phyloP scores from a whole-genome alignment of 768 basidiomycete species.

The Phlegmacium glaucopus region DNA sequence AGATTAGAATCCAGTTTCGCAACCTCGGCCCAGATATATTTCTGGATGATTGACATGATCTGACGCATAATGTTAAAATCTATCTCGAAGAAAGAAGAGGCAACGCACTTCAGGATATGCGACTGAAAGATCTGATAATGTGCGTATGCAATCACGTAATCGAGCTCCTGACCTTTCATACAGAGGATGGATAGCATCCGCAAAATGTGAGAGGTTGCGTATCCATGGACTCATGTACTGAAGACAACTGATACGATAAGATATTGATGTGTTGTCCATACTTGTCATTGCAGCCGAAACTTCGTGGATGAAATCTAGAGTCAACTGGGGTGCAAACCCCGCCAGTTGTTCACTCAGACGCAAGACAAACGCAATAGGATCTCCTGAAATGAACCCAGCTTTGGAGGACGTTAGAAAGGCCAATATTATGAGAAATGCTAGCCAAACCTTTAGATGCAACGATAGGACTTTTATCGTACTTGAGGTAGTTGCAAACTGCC shows the following conservation, averaged over 20 bases:
- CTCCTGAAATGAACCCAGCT: slow-evolving; percentile 74
- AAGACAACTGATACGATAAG: slow-evolving; percentile 67
- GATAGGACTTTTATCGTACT: slow-evolving; percentile 70
- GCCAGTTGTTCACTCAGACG: slow-evolving; percentile 72
- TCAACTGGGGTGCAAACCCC: slow-evolving; percentile 73
- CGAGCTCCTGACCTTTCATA: slow-evolving; percentile 72
- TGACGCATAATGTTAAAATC: slow-evolving; percentile 24
- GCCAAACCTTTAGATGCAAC: slow-evolving; percentile 62
- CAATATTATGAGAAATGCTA: slow-evolving; percentile 6
- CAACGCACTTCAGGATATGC: slow-evolving; percentile 60
- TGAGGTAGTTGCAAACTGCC: slow-evolving; percentile 73
- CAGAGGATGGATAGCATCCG: slow-evolving; percentile 62
- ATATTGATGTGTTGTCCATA: slow-evolving; percentile 36
- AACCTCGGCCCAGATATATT: slow-evolving; percentile 73
- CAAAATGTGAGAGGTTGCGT: slow-evolving; percentile 69
- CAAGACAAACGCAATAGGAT: slow-evolving; percentile 56
- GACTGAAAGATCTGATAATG: slow-evolving; percentile 71
- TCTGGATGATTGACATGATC: slow-evolving; percentile 42
- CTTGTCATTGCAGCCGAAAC: slow-evolving; percentile 66
- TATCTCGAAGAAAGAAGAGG: neutral
- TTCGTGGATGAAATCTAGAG: slow-evolving; percentile 84
- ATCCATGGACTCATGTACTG: slow-evolving; percentile 90
- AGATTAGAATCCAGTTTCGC: slow-evolving; percentile 63
- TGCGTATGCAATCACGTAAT: slow-evolving; percentile 78
- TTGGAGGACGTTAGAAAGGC: neutral